phyloP scores from a whole-genome alignment of 23 red algal species.

The Chondrus crispus region DNA sequence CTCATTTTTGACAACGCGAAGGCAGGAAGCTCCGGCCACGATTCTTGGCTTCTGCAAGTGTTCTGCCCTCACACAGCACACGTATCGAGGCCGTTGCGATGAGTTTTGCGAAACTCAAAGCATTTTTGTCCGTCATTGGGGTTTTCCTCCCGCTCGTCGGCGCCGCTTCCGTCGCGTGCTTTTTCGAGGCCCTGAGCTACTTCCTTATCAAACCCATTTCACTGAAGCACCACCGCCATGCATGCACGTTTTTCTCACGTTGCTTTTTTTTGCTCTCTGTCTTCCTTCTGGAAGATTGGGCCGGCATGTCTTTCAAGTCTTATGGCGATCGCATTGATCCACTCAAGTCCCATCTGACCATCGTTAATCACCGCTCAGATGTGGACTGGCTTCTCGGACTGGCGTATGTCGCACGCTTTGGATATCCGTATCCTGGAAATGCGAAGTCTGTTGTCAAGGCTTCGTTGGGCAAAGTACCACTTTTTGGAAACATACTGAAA shows the following conservation, averaged over 20 bases:
- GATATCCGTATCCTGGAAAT: constrained; percentile 62
- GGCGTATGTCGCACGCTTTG: constrained; percentile 42
- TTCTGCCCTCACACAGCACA: no score
- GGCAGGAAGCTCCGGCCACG: no score
- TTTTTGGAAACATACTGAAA: constrained; percentile 54
- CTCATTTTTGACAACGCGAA: no score
- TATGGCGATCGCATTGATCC: constrained; percentile 57
- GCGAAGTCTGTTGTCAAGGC: constrained; percentile 75
- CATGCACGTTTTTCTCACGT: constrained; percentile 20
- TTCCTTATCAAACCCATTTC: constrained; percentile 41
- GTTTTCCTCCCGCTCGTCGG: background rate
- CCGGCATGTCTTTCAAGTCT: constrained; percentile 11
- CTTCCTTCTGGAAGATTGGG: constrained; percentile 70
- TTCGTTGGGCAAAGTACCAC: constrained; percentile 45
- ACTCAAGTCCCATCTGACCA: background rate
- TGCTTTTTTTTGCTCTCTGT: constrained; percentile 31
- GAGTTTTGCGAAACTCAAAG: no score
- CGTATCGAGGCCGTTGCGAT: no score
- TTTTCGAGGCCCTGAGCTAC: constrained; percentile 36
- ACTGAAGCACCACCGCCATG: constrained; percentile 9
- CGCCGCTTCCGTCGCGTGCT: constrained; percentile 18
- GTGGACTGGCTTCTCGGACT: constrained; percentile 63
- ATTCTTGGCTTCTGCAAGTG: no score
- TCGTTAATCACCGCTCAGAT: constrained; percentile 65
- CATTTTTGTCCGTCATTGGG: no score